Percentiles rank a stretch among this genome's conserved stretches.
These are phyloP conservation scores for Eimeria necatrix DNA, from an alignment of 169 alveolate species.

Conservation along the genomic window DNA sequence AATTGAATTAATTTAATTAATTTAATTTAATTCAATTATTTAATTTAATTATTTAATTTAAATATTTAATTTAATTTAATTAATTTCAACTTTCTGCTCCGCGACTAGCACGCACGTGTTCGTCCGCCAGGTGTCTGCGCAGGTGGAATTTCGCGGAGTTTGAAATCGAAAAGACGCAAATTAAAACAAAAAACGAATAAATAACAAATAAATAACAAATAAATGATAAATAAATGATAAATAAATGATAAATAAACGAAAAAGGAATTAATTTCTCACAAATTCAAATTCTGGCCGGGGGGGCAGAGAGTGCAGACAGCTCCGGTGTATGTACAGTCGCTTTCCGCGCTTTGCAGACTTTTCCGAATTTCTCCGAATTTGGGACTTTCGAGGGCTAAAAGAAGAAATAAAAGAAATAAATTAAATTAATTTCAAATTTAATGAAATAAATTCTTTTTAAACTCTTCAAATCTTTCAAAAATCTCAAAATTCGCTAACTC, in stretches of 20 bases:
- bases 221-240: too few species aligned
- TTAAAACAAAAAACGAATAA: too few species aligned
- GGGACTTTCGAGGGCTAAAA: background rate
- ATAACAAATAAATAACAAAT: too few species aligned
- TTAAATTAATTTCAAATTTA: too few species aligned
- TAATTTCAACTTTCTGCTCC: background rate
- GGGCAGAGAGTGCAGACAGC: background rate
- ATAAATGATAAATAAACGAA: too few species aligned
- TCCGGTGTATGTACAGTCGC: background rate
- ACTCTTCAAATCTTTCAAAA: background rate
- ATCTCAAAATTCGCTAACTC: background rate
- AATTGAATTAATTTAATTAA: background rate
- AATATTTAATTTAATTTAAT: too few species aligned
- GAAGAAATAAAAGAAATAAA: too few species aligned
- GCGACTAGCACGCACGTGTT: too few species aligned
- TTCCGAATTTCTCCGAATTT: background rate
- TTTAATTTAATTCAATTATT: too few species aligned
- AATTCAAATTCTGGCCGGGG: background rate
- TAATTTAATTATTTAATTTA: too few species aligned
- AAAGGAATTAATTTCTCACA: background rate
- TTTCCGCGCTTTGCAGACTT: background rate
- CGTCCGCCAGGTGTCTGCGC: slow-evolving; percentile 2
- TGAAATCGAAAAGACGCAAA: too few species aligned
- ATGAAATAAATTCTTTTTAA: background rate
- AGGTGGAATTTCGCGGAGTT: background rate